Evolutionary conservation across 2,329 filamentous ascomycete genomes (phyloP).

Genomic region (Ceratocystis lukuohia): DNA sequence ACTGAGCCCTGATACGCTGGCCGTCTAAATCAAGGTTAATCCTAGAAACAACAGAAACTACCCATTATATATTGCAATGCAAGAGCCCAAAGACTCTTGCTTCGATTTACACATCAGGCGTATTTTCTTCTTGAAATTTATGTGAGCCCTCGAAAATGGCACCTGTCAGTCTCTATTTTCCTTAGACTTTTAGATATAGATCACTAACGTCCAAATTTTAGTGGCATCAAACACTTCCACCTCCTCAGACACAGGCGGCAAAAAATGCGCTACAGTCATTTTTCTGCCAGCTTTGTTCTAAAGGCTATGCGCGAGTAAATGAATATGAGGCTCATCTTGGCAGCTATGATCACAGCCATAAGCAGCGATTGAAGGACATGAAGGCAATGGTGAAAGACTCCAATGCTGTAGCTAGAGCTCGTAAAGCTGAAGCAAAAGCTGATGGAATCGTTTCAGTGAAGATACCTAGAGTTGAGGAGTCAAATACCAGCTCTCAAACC

Average conservation of each 20-base stretch:
- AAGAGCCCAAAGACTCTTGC: background rate
- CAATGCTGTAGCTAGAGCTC: slow-evolving; percentile 47
- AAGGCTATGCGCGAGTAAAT: slow-evolving; percentile 89
- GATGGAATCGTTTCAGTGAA: slow-evolving; percentile 58
- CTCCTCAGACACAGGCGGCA: slow-evolving; percentile 48
- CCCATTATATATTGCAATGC: background rate
- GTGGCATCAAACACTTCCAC: slow-evolving; percentile 45
- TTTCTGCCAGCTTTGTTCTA: slow-evolving; percentile 77
- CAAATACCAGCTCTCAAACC: background rate
- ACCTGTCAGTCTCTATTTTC: slow-evolving; percentile 6
- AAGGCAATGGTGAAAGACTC: slow-evolving; percentile 68
- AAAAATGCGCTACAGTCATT: slow-evolving; percentile 68
- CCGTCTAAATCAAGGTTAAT: slow-evolving; percentile 10
- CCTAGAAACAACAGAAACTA: background rate
- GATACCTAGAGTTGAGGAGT: slow-evolving; percentile 28
- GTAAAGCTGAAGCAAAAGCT: slow-evolving; percentile 57
- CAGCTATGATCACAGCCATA: slow-evolving; percentile 92
- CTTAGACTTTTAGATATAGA: background rate
- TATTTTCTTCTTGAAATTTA: background rate
- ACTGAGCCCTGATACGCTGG: background rate
- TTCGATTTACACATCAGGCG: background rate
- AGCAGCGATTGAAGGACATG: slow-evolving; percentile 79
- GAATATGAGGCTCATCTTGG: slow-evolving; percentile 91
- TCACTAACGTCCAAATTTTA: slow-evolving; percentile 23
- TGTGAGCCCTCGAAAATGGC: background rate